These are phyloP conservation scores for Ophiostoma novo-ulmi DNA, from an alignment of 2,329 filamentous ascomycete genomes.

Conservation along the genomic window DNA sequence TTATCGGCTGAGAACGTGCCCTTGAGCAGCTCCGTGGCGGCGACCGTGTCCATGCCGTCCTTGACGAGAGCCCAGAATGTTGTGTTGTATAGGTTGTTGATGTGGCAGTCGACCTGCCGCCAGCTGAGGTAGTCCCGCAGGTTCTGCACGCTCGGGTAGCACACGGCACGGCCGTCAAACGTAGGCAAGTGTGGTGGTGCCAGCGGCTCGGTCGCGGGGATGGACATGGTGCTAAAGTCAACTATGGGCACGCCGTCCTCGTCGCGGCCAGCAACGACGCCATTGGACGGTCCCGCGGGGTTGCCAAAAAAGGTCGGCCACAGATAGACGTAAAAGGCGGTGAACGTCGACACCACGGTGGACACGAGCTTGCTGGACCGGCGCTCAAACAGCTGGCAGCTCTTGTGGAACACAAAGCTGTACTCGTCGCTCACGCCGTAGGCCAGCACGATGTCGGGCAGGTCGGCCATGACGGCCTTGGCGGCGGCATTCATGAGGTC, in stretches of 20 bases:
- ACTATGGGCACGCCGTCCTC: conserved; percentile 13
- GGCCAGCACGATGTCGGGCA: conserved; percentile 79
- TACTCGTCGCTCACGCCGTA: conserved; percentile 96
- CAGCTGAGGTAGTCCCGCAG: conserved; percentile 93
- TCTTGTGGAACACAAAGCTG: conserved; percentile 85
- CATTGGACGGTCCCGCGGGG: background rate
- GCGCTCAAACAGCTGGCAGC: conserved; percentile 76
- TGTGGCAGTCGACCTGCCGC: conserved; percentile 96
- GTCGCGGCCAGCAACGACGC: conserved; percentile 12
- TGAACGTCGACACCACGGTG: conserved; percentile 89
- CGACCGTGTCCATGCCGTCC: conserved; percentile 55
- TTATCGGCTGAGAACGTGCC: conserved; percentile 83
- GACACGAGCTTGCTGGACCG: conserved; percentile 84
- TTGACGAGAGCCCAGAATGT: conserved; percentile 89
- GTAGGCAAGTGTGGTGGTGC: conserved; percentile 72
- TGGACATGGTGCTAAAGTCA: background rate
- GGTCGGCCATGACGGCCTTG: conserved; percentile 72
- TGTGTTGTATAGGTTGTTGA: conserved; percentile 98
- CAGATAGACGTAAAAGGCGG: conserved; percentile 77
- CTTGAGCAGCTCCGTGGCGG: conserved; percentile 75
- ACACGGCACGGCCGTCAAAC: conserved; percentile 87
- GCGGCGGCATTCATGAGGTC: conserved; percentile 94
- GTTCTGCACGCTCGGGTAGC: conserved; percentile 77
- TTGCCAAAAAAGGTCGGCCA: conserved; percentile 67
- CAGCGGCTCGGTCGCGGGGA: conserved; percentile 46